Conservation (phyloP, 2,329 filamentous ascomycete species). For the Fusarium brachygibbosum region DNA sequence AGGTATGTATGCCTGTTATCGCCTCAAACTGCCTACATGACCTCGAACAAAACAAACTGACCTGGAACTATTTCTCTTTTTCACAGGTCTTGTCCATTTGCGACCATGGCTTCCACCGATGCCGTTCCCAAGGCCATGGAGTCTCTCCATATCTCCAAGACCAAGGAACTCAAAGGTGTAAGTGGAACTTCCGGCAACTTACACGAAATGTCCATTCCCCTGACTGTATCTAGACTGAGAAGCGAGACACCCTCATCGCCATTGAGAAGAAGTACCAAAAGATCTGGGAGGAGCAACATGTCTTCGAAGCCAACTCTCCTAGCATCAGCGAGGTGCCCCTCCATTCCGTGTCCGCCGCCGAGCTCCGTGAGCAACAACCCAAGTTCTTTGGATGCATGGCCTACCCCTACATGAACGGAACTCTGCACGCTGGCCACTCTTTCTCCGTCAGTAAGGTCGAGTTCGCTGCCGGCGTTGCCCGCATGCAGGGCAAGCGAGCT, state of each 20-base stretch:
- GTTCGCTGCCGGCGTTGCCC: slow-evolving; percentile 86
- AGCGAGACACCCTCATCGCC: slow-evolving; percentile 83
- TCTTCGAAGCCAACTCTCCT: slow-evolving; percentile 91
- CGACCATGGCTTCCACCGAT: slow-evolving; percentile 59
- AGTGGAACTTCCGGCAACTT: slow-evolving; percentile 44
- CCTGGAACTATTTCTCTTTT: not conserved
- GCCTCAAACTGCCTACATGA: not conserved
- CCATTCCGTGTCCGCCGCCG: slow-evolving; percentile 77
- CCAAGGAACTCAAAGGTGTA: slow-evolving; percentile 72
- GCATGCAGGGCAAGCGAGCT: slow-evolving; percentile 90
- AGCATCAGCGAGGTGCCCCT: slow-evolving; percentile 81
- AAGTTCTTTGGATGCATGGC: slow-evolving; percentile 84
- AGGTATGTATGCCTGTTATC: slow-evolving; percentile 34
- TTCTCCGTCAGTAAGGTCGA: slow-evolving; percentile 95
- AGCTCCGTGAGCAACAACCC: slow-evolving; percentile 83
- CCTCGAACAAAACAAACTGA: slow-evolving; percentile 15
- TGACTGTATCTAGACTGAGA: slow-evolving; percentile 75
- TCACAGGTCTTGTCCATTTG: slow-evolving; percentile 49
- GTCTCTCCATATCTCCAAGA: slow-evolving; percentile 67
- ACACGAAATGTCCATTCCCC: slow-evolving; percentile 3
- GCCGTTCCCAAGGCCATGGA: slow-evolving; percentile 64
- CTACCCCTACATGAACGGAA: slow-evolving; percentile 83
- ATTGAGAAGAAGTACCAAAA: slow-evolving; percentile 94
- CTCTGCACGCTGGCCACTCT: slow-evolving; percentile 89
- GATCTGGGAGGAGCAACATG: slow-evolving; percentile 63